Conservation (phyloP, 2,329 filamentous ascomycete species). For the Aureobasidium pullulans region DNA sequence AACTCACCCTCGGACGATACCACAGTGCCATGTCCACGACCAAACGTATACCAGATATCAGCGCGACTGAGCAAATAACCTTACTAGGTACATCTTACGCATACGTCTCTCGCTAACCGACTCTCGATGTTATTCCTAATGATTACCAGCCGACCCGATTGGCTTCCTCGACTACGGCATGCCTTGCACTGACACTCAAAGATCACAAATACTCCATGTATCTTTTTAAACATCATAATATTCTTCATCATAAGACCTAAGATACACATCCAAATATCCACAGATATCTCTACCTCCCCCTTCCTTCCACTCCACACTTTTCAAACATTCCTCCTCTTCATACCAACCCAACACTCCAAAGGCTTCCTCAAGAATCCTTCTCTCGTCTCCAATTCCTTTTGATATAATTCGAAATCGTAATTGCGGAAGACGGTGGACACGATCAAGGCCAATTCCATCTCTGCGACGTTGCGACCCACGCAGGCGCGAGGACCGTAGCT, state of each 20-base stretch:
- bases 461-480: slow-evolving; percentile 74
- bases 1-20: too few relatives aligned
- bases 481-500: slow-evolving; percentile 44
- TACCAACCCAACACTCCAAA: slow-evolving; percentile 57
- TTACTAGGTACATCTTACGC: too few relatives aligned
- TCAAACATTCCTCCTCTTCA: slow-evolving; percentile 40
- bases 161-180: too few relatives aligned
- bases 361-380: slow-evolving; percentile 82
- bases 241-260: not conserved
- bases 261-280: not conserved
- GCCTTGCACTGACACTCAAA: too few relatives aligned
- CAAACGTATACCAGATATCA: too few relatives aligned
- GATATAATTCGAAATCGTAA: slow-evolving; percentile 53
- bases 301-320: not conserved
- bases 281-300: not conserved
- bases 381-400: slow-evolving; percentile 62
- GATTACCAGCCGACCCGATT: too few relatives aligned
- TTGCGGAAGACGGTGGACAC: slow-evolving; percentile 57
- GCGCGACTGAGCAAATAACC: too few relatives aligned
- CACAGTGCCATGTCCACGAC: too few relatives aligned
- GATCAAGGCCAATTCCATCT: slow-evolving; percentile 82
- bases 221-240: not conserved
- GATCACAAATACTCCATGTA: too few relatives aligned
- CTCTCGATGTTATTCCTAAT: too few relatives aligned
- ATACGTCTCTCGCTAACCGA: too few relatives aligned